A percentile compares a stretch with the other conserved stretches of the same genome.
phyloP scores from a whole-genome alignment of 345 rosid species.

The Litchi chinensis region DNA sequence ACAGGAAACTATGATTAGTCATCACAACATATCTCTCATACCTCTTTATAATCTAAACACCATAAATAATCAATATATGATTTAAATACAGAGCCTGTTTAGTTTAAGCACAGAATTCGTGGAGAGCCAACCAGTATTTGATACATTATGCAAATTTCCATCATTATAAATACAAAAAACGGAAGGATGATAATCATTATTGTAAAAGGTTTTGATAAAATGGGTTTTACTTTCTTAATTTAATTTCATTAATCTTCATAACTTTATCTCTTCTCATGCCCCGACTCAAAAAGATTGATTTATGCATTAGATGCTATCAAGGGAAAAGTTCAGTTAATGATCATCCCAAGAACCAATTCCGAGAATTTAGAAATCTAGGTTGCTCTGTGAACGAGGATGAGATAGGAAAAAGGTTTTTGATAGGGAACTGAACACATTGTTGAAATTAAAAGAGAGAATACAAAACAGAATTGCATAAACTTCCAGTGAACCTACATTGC shows the following conservation, averaged over 20 bases:
- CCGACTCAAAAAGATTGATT: neutral
- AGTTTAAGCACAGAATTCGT: neutral
- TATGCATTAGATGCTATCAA: neutral
- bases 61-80: constrained; percentile 4
- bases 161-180: neutral
- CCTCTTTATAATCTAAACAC: constrained; percentile 2
- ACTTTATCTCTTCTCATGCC: neutral
- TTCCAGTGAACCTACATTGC: neutral
- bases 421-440: neutral
- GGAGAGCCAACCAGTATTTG: neutral
- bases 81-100: neutral
- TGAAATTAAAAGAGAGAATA: neutral
- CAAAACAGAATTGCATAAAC: neutral
- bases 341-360: neutral
- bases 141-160: neutral
- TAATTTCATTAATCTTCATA: constrained; percentile 3
- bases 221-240: neutral
- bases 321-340: neutral
- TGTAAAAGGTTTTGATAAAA: neutral
- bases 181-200: neutral
- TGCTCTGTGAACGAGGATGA: neutral
- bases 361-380: neutral
- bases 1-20: constrained; percentile 28
- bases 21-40: constrained; percentile 11
- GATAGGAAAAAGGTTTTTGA: neutral